These are phyloP conservation scores for Inosperma sp. DNA, from an alignment of 768 basidiomycete species.

Conservation along the genomic window DNA sequence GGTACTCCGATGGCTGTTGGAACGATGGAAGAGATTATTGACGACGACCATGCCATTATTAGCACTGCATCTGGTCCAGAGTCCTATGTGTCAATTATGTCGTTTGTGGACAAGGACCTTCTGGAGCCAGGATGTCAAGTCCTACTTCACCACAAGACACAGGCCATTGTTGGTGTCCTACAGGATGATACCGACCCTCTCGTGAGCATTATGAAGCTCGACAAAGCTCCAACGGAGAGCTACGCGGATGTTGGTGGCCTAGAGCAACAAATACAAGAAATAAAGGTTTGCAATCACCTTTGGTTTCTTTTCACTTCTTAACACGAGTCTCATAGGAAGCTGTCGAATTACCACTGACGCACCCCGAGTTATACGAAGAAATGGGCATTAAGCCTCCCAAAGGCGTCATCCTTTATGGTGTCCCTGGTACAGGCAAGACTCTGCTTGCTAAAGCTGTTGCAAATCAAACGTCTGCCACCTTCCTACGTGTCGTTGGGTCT, in stretches of 20 bases:
- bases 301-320: background rate
- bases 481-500: slow-evolving; percentile 95
- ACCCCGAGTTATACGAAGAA: slow-evolving; percentile 98
- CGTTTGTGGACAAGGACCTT: slow-evolving; percentile 96
- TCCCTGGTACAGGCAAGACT: slow-evolving; percentile 98
- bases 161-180: slow-evolving; percentile 91
- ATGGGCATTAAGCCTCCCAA: slow-evolving; percentile 99
- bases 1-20: slow-evolving; percentile 99
- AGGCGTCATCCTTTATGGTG: slow-evolving; percentile 98
- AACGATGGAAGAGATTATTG: slow-evolving; percentile 94
- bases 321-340: slow-evolving; percentile 65
- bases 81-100: slow-evolving; percentile 96
- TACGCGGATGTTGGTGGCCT: slow-evolving; percentile 98
- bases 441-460: slow-evolving; percentile 97
- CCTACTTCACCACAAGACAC: slow-evolving; percentile 91
- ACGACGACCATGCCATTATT: slow-evolving; percentile 99
- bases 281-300: slow-evolving; percentile 59
- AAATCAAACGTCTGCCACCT: slow-evolving; percentile 42
- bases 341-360: slow-evolving; percentile 94
- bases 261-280: slow-evolving; percentile 97
- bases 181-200: slow-evolving; percentile 94
- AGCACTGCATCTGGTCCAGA: slow-evolving; percentile 93
- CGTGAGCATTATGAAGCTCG: slow-evolving; percentile 97
- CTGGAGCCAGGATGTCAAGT: slow-evolving; percentile 96
- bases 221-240: slow-evolving; percentile 98